These are phyloP conservation scores for Cryptosporidium sp. DNA, from an alignment of 169 alveolate species.

Conservation along the genomic window DNA sequence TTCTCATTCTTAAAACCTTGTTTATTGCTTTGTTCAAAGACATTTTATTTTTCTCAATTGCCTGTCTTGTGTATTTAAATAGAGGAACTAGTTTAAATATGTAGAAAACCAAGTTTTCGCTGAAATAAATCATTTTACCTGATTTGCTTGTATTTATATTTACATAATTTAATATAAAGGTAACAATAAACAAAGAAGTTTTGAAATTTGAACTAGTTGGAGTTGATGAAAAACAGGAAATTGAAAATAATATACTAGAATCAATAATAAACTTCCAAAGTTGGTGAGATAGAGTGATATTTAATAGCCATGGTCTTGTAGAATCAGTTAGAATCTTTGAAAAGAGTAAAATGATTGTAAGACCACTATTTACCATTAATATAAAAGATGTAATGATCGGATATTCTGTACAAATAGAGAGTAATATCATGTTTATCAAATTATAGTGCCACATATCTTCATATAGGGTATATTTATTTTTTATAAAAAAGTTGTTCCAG, in stretches of 20 bases:
- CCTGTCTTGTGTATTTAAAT: conserved; percentile 33
- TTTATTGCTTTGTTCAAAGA: conserved; percentile 51
- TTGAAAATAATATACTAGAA: conserved; percentile 46
- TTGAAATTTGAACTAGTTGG: conserved; percentile 43
- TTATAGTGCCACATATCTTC: conserved; percentile 60
- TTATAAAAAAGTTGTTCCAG: conserved; percentile 23
- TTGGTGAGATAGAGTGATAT: conserved; percentile 55
- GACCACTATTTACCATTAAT: conserved; percentile 2
- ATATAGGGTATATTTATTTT: conserved; percentile 32
- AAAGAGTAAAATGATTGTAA: conserved; percentile 12
- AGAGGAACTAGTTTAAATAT: conserved; percentile 48
- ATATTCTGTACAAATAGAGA: conserved; percentile 46
- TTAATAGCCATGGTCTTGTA: conserved; percentile 72
- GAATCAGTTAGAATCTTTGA: conserved; percentile 45
- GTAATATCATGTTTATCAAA: conserved; percentile 5
- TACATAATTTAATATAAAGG: conserved; percentile 4
- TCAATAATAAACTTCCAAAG: conserved; percentile 65
- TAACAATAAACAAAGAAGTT: conserved; percentile 22
- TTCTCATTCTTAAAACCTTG: conserved; percentile 26
- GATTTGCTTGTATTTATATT: conserved; percentile 22
- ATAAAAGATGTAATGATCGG: conserved; percentile 29
- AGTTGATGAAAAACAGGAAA: conserved; percentile 43
- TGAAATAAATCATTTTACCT: conserved; percentile 20
- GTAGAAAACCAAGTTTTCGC: conserved; percentile 57
- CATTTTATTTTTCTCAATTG: conserved; percentile 46